A percentile compares a stretch with the other conserved stretches of the same genome.
These are phyloP conservation scores for Podospora comata DNA, from an alignment of 495 filamentous ascomycete species.

Conservation along the genomic window DNA sequence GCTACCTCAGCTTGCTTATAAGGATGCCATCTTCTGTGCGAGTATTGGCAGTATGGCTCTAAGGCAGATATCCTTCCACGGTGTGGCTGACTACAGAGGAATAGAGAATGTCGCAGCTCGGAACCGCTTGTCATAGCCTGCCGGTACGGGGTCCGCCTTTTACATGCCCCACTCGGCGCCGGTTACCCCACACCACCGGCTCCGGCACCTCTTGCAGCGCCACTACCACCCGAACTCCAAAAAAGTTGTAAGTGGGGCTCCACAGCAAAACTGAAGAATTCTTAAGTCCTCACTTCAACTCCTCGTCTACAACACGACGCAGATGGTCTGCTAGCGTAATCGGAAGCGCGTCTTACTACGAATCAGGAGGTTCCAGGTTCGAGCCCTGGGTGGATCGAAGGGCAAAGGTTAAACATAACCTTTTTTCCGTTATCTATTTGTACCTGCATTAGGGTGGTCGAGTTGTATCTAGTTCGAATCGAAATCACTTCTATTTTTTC, in stretches of 20 bases:
- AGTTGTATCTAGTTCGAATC: not conserved
- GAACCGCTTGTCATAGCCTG: not conserved
- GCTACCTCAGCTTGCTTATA: not conserved
- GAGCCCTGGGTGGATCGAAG: conserved; percentile 22
- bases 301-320: not conserved
- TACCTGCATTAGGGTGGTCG: not conserved
- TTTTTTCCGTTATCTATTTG: conserved; percentile 22
- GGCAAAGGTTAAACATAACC: not conserved
- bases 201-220: not conserved
- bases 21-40: too few relatives aligned
- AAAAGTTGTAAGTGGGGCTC: not conserved
- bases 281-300: not conserved
- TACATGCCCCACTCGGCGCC: not conserved
- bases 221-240: not conserved
- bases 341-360: conserved; percentile 26
- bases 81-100: not conserved
- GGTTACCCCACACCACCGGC: not conserved
- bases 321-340: conserved; percentile 23
- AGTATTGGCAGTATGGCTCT: too few relatives aligned
- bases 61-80: not conserved
- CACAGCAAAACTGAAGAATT: not conserved
- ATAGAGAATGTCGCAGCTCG: not conserved
- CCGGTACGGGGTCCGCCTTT: not conserved
- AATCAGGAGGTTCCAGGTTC: conserved; percentile 26
- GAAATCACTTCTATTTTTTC: conserved; percentile 20